Evolutionary conservation across 768 basidiomycete genomes (phyloP).

Genomic region (Leccinum variicolor): DNA sequence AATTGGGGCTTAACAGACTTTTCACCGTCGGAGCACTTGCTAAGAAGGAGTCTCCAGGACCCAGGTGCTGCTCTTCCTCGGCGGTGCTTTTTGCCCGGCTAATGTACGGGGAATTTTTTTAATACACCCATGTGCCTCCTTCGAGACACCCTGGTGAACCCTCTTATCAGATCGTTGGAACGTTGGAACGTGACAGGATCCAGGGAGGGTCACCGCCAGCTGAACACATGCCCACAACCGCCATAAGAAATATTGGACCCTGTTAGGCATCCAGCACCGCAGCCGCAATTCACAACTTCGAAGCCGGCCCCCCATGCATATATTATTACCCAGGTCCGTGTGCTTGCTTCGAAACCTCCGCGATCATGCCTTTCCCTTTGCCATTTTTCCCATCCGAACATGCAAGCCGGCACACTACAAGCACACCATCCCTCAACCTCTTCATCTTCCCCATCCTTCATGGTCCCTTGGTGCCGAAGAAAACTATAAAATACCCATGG

Average conservation of each 20-base stretch:
- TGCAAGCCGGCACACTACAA: neutral
- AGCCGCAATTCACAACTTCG: neutral
- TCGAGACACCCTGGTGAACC: neutral
- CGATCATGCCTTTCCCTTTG: neutral
- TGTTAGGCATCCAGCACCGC: neutral
- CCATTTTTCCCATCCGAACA: neutral
- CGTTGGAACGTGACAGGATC: neutral
- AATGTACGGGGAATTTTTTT: neutral
- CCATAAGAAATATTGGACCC: neutral
- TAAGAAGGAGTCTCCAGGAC: neutral
- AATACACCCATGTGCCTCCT: neutral
- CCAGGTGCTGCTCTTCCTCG: neutral
- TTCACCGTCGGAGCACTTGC: neutral
- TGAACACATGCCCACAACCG: neutral
- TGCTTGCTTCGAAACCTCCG: neutral
- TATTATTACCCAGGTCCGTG: neutral
- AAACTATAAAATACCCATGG: neutral
- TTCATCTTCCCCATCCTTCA: neutral
- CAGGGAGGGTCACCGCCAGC: neutral
- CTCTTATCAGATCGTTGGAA: neutral
- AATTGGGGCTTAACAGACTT: slow-evolving; percentile 11
- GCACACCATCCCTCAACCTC: too few relatives aligned
- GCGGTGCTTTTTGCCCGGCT: neutral
- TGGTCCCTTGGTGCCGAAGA: neutral
- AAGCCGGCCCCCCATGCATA: neutral